A percentile compares a stretch with the other conserved stretches of the same genome.
phyloP scores from a whole-genome alignment of 1,139 yeast genomes.

The Candida frijolesensis region DNA sequence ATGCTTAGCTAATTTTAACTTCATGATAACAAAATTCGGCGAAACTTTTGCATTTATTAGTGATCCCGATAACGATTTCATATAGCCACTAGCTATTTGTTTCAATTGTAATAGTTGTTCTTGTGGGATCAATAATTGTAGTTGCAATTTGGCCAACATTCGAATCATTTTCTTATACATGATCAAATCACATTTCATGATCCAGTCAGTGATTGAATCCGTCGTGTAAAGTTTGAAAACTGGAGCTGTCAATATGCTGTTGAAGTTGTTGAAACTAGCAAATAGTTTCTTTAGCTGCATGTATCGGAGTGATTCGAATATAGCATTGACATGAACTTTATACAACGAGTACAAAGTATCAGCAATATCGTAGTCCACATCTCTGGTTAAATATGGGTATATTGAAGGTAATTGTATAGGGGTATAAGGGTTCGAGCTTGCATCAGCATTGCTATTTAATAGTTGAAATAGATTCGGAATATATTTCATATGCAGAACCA shows the following conservation, averaged over 20 bases:
- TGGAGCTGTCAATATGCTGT: constrained; percentile 63
- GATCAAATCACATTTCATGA: constrained; percentile 62
- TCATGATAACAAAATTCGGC: constrained; percentile 49
- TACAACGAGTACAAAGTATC: constrained; percentile 64
- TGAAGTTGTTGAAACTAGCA: constrained; percentile 54
- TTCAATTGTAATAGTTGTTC: constrained; percentile 55
- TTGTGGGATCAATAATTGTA: constrained; percentile 58
- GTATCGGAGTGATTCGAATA: constrained; percentile 67
- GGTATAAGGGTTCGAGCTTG: constrained; percentile 24
- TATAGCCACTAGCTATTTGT: constrained; percentile 44
- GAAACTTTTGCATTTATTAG: constrained; percentile 48
- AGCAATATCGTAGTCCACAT: constrained; percentile 59
- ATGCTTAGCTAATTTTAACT: constrained; percentile 55
- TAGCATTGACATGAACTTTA: constrained; percentile 60
- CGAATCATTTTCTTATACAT: constrained; percentile 64
- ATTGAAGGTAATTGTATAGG: constrained; percentile 54
- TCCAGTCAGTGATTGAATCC: constrained; percentile 61
- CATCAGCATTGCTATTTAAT: constrained; percentile 25
- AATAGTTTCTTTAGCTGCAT: constrained; percentile 68
- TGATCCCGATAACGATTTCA: constrained; percentile 40
- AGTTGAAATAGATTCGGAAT: constrained; percentile 39
- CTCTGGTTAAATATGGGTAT: constrained; percentile 50
- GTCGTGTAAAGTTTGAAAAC: constrained; percentile 60
- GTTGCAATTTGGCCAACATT: constrained; percentile 66
- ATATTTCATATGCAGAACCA: constrained; percentile 29